Percentiles rank a stretch among this genome's conserved stretches.
Conservation (phyloP, 78 protist species). For the Dictyostelium citrinum region DNA sequence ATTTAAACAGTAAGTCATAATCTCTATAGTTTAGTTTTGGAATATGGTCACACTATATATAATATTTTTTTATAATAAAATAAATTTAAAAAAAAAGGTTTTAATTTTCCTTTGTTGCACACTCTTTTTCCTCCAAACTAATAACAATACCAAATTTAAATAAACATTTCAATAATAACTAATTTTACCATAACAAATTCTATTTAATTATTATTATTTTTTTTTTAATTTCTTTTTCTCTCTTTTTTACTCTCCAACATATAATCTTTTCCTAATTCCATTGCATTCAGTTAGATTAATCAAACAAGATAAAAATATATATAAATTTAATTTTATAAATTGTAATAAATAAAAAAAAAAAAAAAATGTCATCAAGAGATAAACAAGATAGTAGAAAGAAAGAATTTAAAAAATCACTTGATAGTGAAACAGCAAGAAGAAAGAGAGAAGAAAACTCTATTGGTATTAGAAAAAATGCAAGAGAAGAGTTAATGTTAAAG, state of each 20-base stretch:
- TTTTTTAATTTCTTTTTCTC: not conserved
- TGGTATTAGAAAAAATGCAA: slow-evolving; percentile 39
- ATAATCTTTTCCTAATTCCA: too few relatives aligned
- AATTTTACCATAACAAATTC: not conserved
- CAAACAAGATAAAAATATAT: too few relatives aligned
- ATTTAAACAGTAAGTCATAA: not conserved
- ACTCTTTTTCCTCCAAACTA: not conserved
- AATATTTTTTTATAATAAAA: too few relatives aligned
- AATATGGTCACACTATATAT: too few relatives aligned
- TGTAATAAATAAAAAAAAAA: not conserved
- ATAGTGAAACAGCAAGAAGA: slow-evolving; percentile 41
- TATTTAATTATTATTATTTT: not conserved
- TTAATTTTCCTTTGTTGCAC: too few relatives aligned
- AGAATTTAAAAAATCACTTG: slow-evolving; percentile 51
- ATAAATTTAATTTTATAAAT: too few relatives aligned
- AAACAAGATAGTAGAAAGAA: slow-evolving; percentile 56
- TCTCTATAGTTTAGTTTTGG: not conserved
- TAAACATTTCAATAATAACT: not conserved
- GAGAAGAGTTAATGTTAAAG: slow-evolving; percentile 33
- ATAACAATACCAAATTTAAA: not conserved
- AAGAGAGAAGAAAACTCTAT: slow-evolving; percentile 54
- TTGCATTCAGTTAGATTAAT: too few relatives aligned
- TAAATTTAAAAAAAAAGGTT: too few relatives aligned
- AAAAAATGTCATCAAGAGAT: slow-evolving; percentile 56
- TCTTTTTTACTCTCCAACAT: not conserved